phyloP scores from a whole-genome alignment of 768 basidiomycete genomes.

The Pleurotus giganteus region DNA sequence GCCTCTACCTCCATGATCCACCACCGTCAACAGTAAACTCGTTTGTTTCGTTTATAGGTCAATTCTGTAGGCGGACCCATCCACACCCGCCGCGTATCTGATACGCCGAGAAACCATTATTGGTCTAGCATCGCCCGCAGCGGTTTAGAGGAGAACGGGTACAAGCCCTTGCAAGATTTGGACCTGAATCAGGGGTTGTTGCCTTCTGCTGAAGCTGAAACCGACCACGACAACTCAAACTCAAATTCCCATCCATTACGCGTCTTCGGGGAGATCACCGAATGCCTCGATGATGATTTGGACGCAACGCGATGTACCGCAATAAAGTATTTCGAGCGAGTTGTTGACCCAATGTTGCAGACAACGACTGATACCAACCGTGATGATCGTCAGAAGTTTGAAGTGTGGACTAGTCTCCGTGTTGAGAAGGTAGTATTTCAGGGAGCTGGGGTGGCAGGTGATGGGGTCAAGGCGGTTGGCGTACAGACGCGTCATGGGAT shows the following conservation, averaged over 20 bases:
- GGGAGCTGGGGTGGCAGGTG: background rate
- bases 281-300: constrained; percentile 1
- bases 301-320: background rate
- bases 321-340: background rate
- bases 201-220: background rate
- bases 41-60: background rate
- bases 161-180: background rate
- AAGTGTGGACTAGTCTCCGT: constrained; percentile 5
- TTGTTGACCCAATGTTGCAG: background rate
- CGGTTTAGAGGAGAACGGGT: background rate
- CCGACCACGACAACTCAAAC: background rate
- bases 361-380: no score
- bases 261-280: constrained; percentile 4
- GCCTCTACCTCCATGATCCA: no score
- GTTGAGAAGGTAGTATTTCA: constrained; percentile 5
- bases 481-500: constrained; percentile 1
- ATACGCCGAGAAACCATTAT: background rate
- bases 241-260: background rate
- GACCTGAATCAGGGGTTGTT: background rate
- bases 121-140: background rate
- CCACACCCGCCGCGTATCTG: background rate
- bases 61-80: background rate
- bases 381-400: background rate
- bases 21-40: no score
- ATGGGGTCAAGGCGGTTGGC: background rate